Percentiles rank a stretch among this genome's conserved stretches.
Conservation (phyloP, 169 alveolate genomes). For the Cryptosporidium sp. region DNA sequence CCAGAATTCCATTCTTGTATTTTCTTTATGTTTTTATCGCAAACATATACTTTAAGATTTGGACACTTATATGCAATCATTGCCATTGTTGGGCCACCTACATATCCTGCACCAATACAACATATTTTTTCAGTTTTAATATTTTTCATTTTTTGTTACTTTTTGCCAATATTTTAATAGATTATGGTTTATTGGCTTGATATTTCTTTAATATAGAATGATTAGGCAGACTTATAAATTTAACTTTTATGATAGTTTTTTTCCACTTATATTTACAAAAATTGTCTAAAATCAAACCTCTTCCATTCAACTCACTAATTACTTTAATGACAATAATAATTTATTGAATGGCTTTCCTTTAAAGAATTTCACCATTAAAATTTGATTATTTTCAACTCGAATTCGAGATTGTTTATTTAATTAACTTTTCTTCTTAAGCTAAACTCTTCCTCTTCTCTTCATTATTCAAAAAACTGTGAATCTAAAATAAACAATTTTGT, state of each 20-base stretch:
- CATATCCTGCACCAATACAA: conserved; percentile 94
- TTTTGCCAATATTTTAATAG: not conserved
- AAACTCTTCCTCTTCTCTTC: not conserved
- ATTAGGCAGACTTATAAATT: not conserved
- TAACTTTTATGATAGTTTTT: not conserved
- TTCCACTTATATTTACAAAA: not conserved
- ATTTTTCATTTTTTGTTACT: not conserved
- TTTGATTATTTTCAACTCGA: not conserved
- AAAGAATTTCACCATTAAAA: not conserved
- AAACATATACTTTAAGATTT: conserved; percentile 82
- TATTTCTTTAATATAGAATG: not conserved
- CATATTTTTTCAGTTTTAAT: conserved; percentile 73
- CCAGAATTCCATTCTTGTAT: conserved; percentile 86
- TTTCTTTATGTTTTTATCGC: conserved; percentile 82
- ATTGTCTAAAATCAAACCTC: not conserved
- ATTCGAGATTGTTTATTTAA: not conserved
- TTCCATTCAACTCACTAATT: not conserved
- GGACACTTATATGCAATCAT: conserved; percentile 89
- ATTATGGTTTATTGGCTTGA: not conserved
- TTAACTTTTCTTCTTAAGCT: not conserved
- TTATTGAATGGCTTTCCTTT: not conserved
- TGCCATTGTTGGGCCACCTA: conserved; percentile 93
- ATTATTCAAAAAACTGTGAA: not conserved
- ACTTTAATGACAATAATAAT: not conserved
- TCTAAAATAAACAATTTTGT: not conserved